phyloP scores from a whole-genome alignment of 495 filamentous ascomycete species.

The Neurospora hispaniola region DNA sequence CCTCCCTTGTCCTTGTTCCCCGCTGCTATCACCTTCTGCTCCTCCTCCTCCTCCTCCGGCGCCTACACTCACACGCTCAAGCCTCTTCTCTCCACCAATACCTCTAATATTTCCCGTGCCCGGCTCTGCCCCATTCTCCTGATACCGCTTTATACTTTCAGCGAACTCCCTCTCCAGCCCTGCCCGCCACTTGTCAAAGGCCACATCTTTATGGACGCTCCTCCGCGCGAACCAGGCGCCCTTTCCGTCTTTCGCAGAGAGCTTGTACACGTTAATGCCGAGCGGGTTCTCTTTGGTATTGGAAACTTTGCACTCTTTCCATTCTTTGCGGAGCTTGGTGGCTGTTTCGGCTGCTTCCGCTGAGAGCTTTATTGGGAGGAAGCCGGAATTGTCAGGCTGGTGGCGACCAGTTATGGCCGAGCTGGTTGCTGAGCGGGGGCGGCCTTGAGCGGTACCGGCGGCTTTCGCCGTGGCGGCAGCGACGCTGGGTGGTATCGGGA shows the following conservation, averaged over 20 bases:
- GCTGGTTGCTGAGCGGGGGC: conserved; percentile 23
- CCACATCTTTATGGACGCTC: conserved; percentile 60
- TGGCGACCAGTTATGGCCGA: conserved; percentile 14
- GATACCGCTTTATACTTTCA: conserved; percentile 47
- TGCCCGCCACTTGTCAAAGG: conserved; percentile 57
- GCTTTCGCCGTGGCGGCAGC: background rate
- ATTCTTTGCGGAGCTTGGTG: conserved; percentile 56
- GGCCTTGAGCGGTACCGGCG: background rate
- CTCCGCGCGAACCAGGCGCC: conserved; percentile 85
- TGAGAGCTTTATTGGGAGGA: conserved; percentile 8
- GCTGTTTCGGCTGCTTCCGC: conserved; percentile 9
- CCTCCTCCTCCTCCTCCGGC: conserved; percentile 24
- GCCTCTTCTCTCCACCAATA: conserved; percentile 64
- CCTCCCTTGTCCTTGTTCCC: background rate
- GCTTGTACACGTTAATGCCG: conserved; percentile 68
- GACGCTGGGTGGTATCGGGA: conserved; percentile 36
- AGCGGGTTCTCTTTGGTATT: conserved; percentile 58
- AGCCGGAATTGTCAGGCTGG: background rate
- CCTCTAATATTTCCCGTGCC: conserved; percentile 68
- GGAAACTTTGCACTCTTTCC: conserved; percentile 73
- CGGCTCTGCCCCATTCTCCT: conserved; percentile 33
- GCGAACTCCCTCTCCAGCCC: conserved; percentile 52
- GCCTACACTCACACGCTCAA: conserved; percentile 45
- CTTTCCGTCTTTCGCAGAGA: conserved; percentile 64
- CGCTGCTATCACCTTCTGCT: conserved; percentile 37